Evolutionary conservation across 176 grass and related monocot species (phyloP), one percentile per base, ranked within the genome.

Genomic region (Thinopyrum elongatum): DNA sequence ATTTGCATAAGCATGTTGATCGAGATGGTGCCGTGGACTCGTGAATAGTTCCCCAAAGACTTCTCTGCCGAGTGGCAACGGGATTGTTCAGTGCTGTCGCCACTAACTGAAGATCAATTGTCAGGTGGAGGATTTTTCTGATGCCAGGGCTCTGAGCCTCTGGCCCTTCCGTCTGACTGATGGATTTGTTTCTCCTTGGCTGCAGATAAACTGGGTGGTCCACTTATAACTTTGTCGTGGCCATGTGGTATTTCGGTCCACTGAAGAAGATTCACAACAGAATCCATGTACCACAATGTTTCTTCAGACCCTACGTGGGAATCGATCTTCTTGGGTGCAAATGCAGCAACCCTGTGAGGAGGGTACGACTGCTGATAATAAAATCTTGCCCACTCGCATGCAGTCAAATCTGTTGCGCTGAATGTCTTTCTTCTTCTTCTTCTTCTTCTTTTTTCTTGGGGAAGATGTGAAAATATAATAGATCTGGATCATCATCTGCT

Each of bases 331-430:
- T 17, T 11, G 2, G 46, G 63, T 9, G 33, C 38, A 31, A 55
- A 55, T 21, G 51, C 10, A 31, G 19, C 22, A 65, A 78, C 61
- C 39, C 25, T 31, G 30, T 42, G 64, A 78, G 31, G 19, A 27
- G 36, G 26, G 25, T 61, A 44, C 41, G 15, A 7, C 0, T 82
- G 28, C 22, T 77, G 84, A 31, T 4, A 42, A 27, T 29, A 63
- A 90, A 90, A 64, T 26, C 19, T 21, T 61, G 19, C 17, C 8
- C 63, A 25, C 8, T 78, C 70, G 84, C 73, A 87, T 0, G 41
- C 57, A 57, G 42, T 65, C 22, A 4, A 5, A 21, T 87, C 44
- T 28, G 34, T 36, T 34, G 25, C 12, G 2, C 34, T 36, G 74
- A 60, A 83, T 66, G 27, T 77, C 1, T 46, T 58, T 71, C 4